A percentile compares a stretch with the other conserved stretches of the same genome.
These are phyloP conservation scores for Leishmania martiniquensis DNA, from an alignment of 208 protist genomes.

Conservation along the genomic window DNA sequence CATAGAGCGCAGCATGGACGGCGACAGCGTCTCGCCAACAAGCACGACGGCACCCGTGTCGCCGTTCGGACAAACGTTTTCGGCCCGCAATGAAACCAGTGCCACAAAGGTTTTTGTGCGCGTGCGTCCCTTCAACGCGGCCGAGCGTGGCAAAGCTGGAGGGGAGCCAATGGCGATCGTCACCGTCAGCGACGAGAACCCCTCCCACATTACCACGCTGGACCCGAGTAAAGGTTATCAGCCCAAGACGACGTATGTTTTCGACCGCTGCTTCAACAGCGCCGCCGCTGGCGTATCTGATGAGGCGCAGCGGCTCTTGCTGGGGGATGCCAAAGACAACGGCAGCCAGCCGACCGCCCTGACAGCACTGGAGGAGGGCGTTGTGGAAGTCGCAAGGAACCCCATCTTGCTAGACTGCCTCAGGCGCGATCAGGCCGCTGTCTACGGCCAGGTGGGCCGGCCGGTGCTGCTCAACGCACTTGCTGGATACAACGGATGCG, in stretches of 20 bases:
- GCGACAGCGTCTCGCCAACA: constrained; percentile 5
- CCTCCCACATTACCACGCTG: constrained; percentile 69
- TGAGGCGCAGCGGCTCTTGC: constrained; percentile 15
- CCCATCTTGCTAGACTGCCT: constrained; percentile 24
- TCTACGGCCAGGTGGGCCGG: constrained; percentile 71
- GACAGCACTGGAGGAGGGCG: constrained; percentile 13
- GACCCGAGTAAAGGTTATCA: constrained; percentile 40
- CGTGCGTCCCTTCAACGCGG: constrained; percentile 68
- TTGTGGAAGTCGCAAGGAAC: constrained; percentile 6
- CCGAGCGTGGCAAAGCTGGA: constrained; percentile 28
- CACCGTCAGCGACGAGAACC: constrained; percentile 57
- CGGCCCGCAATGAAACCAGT: constrained; percentile 31
- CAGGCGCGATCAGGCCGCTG: constrained; percentile 43
- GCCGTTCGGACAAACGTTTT: neutral
- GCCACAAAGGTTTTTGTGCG: constrained; percentile 78
- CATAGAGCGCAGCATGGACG: constrained; percentile 3
- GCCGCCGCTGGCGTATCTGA: neutral
- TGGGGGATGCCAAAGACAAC: neutral
- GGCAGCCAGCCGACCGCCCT: neutral
- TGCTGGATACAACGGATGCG: constrained; percentile 86
- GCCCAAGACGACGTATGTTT: constrained; percentile 70
- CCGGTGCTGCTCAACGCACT: constrained; percentile 73
- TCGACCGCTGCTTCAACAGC: constrained; percentile 68
- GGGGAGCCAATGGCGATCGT: constrained; percentile 35
- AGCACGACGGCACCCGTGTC: neutral